phyloP scores from a whole-genome alignment of 2,329 filamentous ascomycete genomes.

The Eutypella sp. region DNA sequence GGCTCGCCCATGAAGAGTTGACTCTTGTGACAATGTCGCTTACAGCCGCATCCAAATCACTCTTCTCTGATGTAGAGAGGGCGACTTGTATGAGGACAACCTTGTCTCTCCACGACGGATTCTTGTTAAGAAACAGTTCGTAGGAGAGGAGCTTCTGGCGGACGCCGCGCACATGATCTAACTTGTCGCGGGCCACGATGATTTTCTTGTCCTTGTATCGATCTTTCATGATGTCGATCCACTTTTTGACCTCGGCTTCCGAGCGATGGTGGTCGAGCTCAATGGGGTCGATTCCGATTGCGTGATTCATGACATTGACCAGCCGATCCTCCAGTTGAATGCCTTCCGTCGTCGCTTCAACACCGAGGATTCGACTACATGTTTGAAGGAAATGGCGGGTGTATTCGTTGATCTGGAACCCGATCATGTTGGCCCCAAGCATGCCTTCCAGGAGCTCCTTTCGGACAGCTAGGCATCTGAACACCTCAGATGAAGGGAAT shows the following conservation, averaged over 20 bases:
- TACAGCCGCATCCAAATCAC: slow-evolving; percentile 80
- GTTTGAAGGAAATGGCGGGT: slow-evolving; percentile 92
- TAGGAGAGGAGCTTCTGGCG: slow-evolving; percentile 89
- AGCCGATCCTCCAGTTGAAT: slow-evolving; percentile 90
- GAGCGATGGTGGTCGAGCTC: slow-evolving; percentile 67
- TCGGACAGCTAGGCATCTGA: slow-evolving; percentile 82
- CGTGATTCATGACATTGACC: slow-evolving; percentile 77
- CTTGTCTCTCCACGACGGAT: slow-evolving; percentile 83
- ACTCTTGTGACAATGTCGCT: slow-evolving; percentile 93
- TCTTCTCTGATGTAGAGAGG: slow-evolving; percentile 82
- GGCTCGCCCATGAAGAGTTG: slow-evolving; percentile 83
- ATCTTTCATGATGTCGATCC: slow-evolving; percentile 75
- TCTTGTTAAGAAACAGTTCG: slow-evolving; percentile 89
- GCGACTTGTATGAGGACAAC: slow-evolving; percentile 93
- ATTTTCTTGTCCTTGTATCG: slow-evolving; percentile 84
- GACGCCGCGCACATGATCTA: slow-evolving; percentile 87
- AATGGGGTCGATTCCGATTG: slow-evolving; percentile 87
- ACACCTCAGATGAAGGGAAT: slow-evolving; percentile 94
- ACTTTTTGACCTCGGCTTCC: slow-evolving; percentile 67
- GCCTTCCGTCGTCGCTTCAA: slow-evolving; percentile 83
- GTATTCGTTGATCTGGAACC: slow-evolving; percentile 92
- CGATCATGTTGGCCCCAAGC: slow-evolving; percentile 85
- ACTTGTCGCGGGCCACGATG: slow-evolving; percentile 89
- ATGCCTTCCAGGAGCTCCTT: slow-evolving; percentile 87
- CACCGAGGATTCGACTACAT: slow-evolving; percentile 83